phyloP scores from a whole-genome alignment of 2,329 filamentous ascomycete genomes.

The Epichloe gansuensis region DNA sequence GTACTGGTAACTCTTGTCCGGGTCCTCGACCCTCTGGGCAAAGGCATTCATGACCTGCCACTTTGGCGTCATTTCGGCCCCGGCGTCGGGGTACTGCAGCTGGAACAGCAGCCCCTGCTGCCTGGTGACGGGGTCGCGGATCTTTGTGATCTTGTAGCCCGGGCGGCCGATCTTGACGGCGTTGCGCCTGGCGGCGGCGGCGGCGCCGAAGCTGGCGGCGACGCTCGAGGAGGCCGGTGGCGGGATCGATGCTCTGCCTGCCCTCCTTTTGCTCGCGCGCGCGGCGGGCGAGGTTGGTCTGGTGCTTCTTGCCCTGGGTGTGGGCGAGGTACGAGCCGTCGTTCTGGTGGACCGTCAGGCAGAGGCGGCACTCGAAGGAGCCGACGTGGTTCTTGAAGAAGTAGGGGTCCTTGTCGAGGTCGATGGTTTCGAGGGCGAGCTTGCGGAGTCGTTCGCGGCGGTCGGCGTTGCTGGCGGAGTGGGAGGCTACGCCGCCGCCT shows the following conservation, averaged over 20 bases:
- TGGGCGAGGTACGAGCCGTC: slow-evolving; percentile 98
- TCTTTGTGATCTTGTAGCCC: slow-evolving; percentile 96
- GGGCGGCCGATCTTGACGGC: slow-evolving; percentile 90
- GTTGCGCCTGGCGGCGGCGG: slow-evolving; percentile 67
- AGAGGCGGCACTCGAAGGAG: slow-evolving; percentile 94
- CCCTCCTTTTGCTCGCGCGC: slow-evolving; percentile 93
- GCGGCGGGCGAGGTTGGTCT: slow-evolving; percentile 91
- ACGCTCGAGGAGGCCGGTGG: slow-evolving; percentile 63
- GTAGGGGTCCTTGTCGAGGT: slow-evolving; percentile 98
- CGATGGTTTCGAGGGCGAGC: slow-evolving; percentile 96
- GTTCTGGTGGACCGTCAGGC: slow-evolving; percentile 95
- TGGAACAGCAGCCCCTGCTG: slow-evolving; percentile 93
- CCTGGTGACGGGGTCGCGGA: slow-evolving; percentile 73
- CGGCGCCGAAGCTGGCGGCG: slow-evolving; percentile 57
- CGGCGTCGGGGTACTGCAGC: slow-evolving; percentile 87
- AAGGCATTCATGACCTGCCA: slow-evolving; percentile 97
- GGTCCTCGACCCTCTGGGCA: slow-evolving; percentile 89
- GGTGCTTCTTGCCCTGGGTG: slow-evolving; percentile 96
- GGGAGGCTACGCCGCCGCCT: slow-evolving; percentile 89
- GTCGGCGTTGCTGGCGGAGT: slow-evolving; percentile 89
- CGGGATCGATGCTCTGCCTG: slow-evolving; percentile 53
- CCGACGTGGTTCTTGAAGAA: slow-evolving; percentile 99
- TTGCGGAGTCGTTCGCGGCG: slow-evolving; percentile 94
- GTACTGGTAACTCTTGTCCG: slow-evolving; percentile 91
- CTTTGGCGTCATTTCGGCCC: slow-evolving; percentile 59